Evolutionary conservation across 768 basidiomycete genomes (phyloP).

Genomic region (Mycena leptocephala): DNA sequence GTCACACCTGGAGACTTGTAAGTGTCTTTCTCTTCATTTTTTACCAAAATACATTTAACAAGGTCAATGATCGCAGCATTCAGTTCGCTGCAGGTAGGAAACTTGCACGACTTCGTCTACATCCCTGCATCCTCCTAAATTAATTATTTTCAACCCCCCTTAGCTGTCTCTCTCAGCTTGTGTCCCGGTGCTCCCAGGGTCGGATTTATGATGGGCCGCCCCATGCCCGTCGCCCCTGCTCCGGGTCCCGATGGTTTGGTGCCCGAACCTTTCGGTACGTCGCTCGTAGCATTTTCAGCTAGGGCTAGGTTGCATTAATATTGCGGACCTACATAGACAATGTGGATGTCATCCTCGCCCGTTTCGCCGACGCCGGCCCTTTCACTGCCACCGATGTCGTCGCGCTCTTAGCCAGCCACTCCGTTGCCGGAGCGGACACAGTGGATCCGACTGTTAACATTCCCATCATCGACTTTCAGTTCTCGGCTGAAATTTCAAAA

Average conservation of each 20-base stretch:
- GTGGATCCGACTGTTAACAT: conserved; percentile 42
- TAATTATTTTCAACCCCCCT: no score
- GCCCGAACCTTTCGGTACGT: conserved; percentile 36
- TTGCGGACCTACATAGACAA: conserved; percentile 10
- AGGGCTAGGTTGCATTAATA: no score
- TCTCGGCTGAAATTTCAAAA: conserved; percentile 10
- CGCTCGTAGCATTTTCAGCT: no score
- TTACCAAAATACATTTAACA: neutral
- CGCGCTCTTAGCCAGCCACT: conserved; percentile 41
- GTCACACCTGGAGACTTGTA: conserved; percentile 50
- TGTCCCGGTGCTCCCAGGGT: conserved; percentile 52
- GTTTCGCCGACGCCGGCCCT: conserved; percentile 40
- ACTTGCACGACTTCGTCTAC: neutral
- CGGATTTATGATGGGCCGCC: conserved; percentile 49
- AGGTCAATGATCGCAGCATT: conserved; percentile 19
- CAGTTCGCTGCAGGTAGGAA: conserved; percentile 45
- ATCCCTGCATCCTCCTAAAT: neutral
- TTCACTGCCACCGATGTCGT: conserved; percentile 43
- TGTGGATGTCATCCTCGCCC: conserved; percentile 32
- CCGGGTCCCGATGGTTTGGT: conserved; percentile 35
- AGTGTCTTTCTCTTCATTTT: neutral
- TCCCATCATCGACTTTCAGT: conserved; percentile 29
- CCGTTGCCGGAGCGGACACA: conserved; percentile 41
- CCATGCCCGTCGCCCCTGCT: conserved; percentile 29
- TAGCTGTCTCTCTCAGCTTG: conserved; percentile 46